A percentile compares a stretch with the other conserved stretches of the same genome.
Conservation (phyloP, 2,329 filamentous ascomycete species). For the Arthrobotrys entomopaga region DNA sequence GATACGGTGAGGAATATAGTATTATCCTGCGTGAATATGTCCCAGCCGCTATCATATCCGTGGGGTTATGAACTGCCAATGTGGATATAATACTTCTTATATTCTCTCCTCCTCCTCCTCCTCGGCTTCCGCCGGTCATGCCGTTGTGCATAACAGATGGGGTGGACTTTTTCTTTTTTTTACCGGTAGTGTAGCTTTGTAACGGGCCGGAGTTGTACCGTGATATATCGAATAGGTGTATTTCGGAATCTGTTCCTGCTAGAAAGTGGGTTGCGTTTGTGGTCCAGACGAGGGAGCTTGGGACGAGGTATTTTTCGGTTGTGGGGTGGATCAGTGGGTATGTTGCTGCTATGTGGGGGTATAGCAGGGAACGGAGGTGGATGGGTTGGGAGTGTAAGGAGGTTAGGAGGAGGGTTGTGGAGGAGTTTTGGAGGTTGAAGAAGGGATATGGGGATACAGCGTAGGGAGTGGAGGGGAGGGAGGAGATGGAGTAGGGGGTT, state of each 20-base stretch:
- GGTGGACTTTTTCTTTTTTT: conserved; percentile 52
- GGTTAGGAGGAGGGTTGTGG: conserved; percentile 63
- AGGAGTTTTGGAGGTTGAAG: conserved; percentile 63
- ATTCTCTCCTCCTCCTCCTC: conserved; percentile 56
- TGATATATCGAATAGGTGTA: conserved; percentile 65
- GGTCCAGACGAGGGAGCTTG: conserved; percentile 64
- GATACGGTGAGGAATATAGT: conserved; percentile 62
- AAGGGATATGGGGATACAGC: conserved; percentile 64
- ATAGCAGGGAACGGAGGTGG: conserved; percentile 64
- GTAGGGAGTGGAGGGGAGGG: conserved; percentile 62
- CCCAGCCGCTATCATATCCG: conserved; percentile 64
- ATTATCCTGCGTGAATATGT: conserved; percentile 64
- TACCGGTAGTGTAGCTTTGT: conserved; percentile 61
- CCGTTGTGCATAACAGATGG: conserved; percentile 1
- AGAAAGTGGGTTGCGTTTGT: conserved; percentile 63
- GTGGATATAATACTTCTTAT: conserved; percentile 64
- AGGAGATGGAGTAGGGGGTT: conserved; percentile 61
- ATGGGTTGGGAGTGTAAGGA: conserved; percentile 64
- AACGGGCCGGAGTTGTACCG: conserved; percentile 60
- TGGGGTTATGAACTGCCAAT: conserved; percentile 60
- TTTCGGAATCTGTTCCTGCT: conserved; percentile 63
- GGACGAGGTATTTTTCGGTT: conserved; percentile 64
- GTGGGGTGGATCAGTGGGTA: conserved; percentile 64
- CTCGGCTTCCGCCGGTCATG: no score
- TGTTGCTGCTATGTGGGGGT: conserved; percentile 61